Percentiles rank a stretch among this genome's conserved stretches.
These are phyloP conservation scores for Leptographium wingfieldii DNA, from an alignment of 2,329 filamentous ascomycete species.

Conservation along the genomic window DNA sequence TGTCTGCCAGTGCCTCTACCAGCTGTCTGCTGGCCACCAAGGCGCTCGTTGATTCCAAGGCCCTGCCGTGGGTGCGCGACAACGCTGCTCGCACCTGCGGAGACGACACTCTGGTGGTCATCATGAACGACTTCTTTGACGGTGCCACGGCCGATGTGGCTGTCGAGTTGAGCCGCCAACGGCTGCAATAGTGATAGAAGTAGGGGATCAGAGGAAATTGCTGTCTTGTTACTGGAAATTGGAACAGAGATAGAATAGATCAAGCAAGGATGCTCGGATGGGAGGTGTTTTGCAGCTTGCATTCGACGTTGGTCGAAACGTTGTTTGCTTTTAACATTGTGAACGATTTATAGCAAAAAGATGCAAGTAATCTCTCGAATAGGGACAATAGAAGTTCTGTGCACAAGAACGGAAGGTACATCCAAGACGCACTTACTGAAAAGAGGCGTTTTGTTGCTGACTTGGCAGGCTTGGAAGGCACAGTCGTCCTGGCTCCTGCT, in stretches of 20 bases:
- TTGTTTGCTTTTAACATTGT: background rate
- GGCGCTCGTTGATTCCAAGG: conserved; percentile 32
- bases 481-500: too few species aligned
- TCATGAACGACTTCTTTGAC: conserved; percentile 40
- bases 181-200: conserved; percentile 15
- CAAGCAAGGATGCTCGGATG: background rate
- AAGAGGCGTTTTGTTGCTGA: too few species aligned
- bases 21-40: conserved; percentile 36
- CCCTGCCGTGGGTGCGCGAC: conserved; percentile 30
- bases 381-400: too few species aligned
- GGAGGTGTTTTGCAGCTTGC: background rate
- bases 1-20: conserved; percentile 29
- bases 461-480: too few species aligned
- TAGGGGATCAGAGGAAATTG: background rate
- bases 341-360: too few species aligned
- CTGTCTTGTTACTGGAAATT: background rate
- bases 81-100: conserved; percentile 26
- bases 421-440: too few species aligned
- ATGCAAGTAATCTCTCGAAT: too few species aligned
- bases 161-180: conserved; percentile 25
- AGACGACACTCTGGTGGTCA: conserved; percentile 27
- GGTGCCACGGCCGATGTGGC: conserved; percentile 34
- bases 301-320: background rate
- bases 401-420: too few species aligned
- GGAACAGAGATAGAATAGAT: background rate